Evolutionary conservation across 1,284 basidiomycete species (phyloP), one percentile per base, ranked within the genome.

Genomic region (Malassezia pachydermatis): DNA sequence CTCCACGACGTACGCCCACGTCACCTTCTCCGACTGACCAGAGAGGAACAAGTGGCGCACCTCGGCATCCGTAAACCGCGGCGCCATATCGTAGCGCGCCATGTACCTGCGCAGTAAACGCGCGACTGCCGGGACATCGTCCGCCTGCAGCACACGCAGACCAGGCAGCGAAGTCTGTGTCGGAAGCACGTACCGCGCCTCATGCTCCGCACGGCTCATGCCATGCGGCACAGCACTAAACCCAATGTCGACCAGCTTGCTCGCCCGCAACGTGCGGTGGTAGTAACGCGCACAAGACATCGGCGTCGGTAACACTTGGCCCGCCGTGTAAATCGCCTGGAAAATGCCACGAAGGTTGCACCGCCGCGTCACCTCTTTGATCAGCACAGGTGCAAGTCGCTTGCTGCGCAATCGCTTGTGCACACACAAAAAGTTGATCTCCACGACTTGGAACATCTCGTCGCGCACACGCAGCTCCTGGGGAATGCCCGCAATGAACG

Each of bases 361-460:
- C 65, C 87, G 86, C 14, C 94, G 80, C 0, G 94, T 99, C 23
- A 98, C 86, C 73, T 99, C 94, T 73, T 96, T 95, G 76, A 99
- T 99, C 42, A 99, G 78, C 22, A 98, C 86, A 0, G 94, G 94
- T 0, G 94, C 84, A 16, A 99, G 78, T 28, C 94, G 84, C 73
- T 96, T 98, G 5, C 88, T 86, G 11, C 94, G 83, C 39, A 98
- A 76, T 73, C 95, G 95, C 76, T 99, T 99, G 79, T 96, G 92
- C 3, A 96, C 83, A 65, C 89, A 95, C 41, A 99, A 81, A 74
- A 90, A 98, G 74, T 99, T 98, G 76, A 99, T 92, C 74, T 98
- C 94, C 63, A 83, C 58, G 19, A 55, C 51, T 33, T 65, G 67
- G 43, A 59, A 58, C 14, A 57, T 22, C 28, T 60, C 55, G 16